Evolutionary conservation across 148 eudicot genomes (phyloP).

Genomic region (Camellia sinensis): DNA sequence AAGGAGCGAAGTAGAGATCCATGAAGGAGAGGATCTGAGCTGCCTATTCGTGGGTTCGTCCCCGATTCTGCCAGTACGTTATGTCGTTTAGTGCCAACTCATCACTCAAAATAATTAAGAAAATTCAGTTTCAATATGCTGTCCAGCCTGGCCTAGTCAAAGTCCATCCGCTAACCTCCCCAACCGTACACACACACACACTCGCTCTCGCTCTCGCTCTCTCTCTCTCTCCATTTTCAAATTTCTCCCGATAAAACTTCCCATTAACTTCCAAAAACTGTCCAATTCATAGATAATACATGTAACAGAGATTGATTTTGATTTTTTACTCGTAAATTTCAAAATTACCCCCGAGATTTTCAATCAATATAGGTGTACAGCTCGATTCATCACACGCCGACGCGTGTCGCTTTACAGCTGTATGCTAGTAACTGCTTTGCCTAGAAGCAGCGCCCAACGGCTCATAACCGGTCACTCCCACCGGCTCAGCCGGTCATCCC

Average conservation of each 20-base stretch:
- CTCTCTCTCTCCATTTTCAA: slow-evolving; percentile 2
- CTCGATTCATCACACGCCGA: neutral
- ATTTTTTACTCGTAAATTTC: neutral
- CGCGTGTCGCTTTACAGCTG: slow-evolving; percentile 62
- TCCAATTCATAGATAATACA: slow-evolving; percentile 22
- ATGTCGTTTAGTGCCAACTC: slow-evolving; percentile 29
- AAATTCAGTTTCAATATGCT: slow-evolving; percentile 21
- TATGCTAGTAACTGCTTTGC: slow-evolving; percentile 41
- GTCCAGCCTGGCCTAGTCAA: slow-evolving; percentile 49
- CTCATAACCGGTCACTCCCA: slow-evolving; percentile 35
- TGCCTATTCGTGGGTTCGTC: neutral
- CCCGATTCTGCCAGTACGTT: slow-evolving; percentile 12
- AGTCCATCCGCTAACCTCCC: slow-evolving; percentile 20
- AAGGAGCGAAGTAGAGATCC: too few relatives aligned
- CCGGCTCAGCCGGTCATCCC: slow-evolving; percentile 47
- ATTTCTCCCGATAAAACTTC: slow-evolving; percentile 16
- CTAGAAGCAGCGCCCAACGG: slow-evolving; percentile 35
- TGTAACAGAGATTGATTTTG: neutral
- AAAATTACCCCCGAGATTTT: slow-evolving; percentile 25
- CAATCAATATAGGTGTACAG: slow-evolving; percentile 16
- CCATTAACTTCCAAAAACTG: slow-evolving; percentile 35
- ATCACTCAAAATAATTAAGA: neutral
- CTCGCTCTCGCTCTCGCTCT: too few relatives aligned
- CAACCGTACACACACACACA: neutral
- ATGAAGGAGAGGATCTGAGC: too few relatives aligned